Evolutionary conservation across 768 basidiomycete species (phyloP).

Genomic region (Agrocybe praecox): DNA sequence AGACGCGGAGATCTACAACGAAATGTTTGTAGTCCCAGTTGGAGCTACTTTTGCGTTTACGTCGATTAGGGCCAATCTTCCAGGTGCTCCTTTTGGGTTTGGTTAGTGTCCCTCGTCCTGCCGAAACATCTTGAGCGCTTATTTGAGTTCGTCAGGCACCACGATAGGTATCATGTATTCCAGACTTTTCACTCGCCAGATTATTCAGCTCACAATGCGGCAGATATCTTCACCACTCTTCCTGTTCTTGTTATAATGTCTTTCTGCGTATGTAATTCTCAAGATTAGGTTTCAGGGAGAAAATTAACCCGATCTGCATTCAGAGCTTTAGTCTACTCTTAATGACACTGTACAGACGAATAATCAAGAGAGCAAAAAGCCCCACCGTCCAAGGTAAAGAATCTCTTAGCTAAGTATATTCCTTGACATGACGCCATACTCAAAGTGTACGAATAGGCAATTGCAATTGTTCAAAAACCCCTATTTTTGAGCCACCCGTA

Average conservation of each 20-base stretch:
- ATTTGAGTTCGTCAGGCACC: not conserved
- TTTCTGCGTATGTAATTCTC: not conserved
- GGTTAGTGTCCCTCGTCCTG: not conserved
- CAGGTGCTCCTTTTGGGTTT: slow-evolving; percentile 4
- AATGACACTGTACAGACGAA: not conserved
- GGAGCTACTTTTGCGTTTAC: slow-evolving; percentile 4
- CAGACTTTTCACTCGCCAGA: too few species aligned
- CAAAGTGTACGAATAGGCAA: too few species aligned
- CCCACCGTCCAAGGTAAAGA: too few species aligned
- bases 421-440: too few species aligned
- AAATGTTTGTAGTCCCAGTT: slow-evolving; percentile 8
- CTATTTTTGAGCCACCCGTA: too few species aligned
- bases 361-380: not conserved
- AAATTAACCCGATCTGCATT: not conserved
- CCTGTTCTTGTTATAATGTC: slow-evolving; percentile 8
- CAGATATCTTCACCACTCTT: slow-evolving; percentile 4
- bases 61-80: slow-evolving; percentile 6
- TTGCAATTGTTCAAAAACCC: too few species aligned
- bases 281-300: not conserved
- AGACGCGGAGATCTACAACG: not conserved
- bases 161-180: not conserved
- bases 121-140: too few species aligned
- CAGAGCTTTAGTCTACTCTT: slow-evolving; percentile 5
- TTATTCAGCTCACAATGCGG: too few species aligned
- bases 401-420: too few species aligned